Conservation (phyloP, 352 stramenopile genomes). For the Pilasporangium apinafurcum region DNA sequence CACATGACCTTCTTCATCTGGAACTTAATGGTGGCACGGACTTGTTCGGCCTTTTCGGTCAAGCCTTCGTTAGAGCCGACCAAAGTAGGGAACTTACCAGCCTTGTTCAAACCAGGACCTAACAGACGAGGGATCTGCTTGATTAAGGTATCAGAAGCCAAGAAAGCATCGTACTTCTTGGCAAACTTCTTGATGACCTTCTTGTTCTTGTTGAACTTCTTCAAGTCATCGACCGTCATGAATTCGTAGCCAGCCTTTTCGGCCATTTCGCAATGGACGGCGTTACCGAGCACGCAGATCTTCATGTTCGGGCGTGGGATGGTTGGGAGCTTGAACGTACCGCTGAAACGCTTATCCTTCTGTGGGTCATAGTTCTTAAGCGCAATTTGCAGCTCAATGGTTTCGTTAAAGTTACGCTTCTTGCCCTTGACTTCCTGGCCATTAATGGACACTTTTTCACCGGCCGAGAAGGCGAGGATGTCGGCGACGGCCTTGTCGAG, state of each 20-base stretch:
- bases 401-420: conserved; percentile 99
- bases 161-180: conserved; percentile 99
- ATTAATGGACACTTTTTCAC: conserved; percentile 90
- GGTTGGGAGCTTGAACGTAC: conserved; percentile 98
- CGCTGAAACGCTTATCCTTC: conserved; percentile 99
- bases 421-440: conserved; percentile 96
- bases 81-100: conserved; percentile 99
- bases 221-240: conserved; percentile 99
- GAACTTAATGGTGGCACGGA: conserved; percentile 99
- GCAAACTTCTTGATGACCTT: conserved; percentile 99
- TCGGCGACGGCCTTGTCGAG: conserved; percentile 95
- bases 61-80: conserved; percentile 93
- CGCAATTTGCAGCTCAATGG: conserved; percentile 97
- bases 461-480: conserved; percentile 93
- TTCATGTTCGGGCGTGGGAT: conserved; percentile 94
- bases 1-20: conserved; percentile 99
- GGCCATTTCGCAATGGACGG: conserved; percentile 97
- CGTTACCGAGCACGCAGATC: conserved; percentile 99
- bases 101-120: conserved; percentile 97
- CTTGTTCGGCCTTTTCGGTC: conserved; percentile 96
- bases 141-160: conserved; percentile 99
- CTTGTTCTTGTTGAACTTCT: conserved; percentile 99
- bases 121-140: conserved; percentile 99
- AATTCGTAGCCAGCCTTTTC: conserved; percentile 97
- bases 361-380: conserved; percentile 99